phyloP scores from a whole-genome alignment of 768 basidiomycete species.

The Gymnopilus dilepis region DNA sequence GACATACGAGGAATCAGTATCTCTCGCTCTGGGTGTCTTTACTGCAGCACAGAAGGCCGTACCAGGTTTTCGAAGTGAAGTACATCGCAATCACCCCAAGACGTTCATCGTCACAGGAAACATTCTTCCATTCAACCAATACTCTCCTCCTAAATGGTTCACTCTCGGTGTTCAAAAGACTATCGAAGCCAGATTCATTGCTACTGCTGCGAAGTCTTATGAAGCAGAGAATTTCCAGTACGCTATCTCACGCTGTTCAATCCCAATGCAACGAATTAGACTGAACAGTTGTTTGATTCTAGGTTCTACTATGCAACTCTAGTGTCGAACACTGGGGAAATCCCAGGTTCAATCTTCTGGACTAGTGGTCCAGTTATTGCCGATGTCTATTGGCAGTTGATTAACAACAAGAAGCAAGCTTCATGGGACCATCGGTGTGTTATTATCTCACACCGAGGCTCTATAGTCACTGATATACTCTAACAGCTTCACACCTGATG shows the following conservation, averaged over 20 bases:
- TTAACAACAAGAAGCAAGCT: slow-evolving; percentile 26
- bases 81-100: slow-evolving; percentile 30
- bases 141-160: slow-evolving; percentile 12
- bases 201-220: slow-evolving; percentile 28
- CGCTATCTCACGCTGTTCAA: not conserved
- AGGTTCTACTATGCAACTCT: slow-evolving; percentile 37
- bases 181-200: slow-evolving; percentile 26
- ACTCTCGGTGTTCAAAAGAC: slow-evolving; percentile 32
- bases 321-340: slow-evolving; percentile 27
- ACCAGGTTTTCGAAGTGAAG: slow-evolving; percentile 26
- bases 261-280: not conserved
- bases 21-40: slow-evolving; percentile 26
- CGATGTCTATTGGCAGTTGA: slow-evolving; percentile 32
- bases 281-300: not conserved
- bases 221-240: slow-evolving; percentile 28
- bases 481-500: slow-evolving; percentile 8
- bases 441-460: no score
- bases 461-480: not conserved
- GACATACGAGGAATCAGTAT: slow-evolving; percentile 18
- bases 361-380: slow-evolving; percentile 33
- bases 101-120: slow-evolving; percentile 39
- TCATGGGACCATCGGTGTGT: slow-evolving; percentile 30
- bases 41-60: slow-evolving; percentile 34
- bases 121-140: slow-evolving; percentile 29
- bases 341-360: slow-evolving; percentile 20